Conservation (phyloP, 305 asterid species). For the Solanum aculeatissimum region DNA sequence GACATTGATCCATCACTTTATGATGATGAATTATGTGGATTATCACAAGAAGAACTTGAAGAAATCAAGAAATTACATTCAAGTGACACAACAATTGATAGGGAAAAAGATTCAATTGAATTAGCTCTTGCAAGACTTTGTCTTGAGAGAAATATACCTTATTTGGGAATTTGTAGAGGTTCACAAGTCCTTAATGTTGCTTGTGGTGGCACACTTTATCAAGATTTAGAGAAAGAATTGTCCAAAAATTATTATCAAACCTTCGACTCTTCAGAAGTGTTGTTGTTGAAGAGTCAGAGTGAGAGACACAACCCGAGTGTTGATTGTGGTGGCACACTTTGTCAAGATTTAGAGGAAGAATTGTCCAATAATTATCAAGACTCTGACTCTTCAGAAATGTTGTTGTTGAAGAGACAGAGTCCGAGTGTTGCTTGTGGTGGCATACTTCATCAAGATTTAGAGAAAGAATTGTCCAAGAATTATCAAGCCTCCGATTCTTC, state of each 20-base stretch:
- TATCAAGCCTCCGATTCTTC: neutral
- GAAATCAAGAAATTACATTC: constrained; percentile 51
- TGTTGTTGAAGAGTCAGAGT: neutral
- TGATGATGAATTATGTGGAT: constrained; percentile 27
- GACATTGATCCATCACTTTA: constrained; percentile 31
- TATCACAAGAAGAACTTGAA: constrained; percentile 47
- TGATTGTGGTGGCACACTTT: constrained; percentile 82
- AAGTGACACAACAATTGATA: constrained; percentile 64
- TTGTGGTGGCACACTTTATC: constrained; percentile 73
- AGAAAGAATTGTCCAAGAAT: neutral
- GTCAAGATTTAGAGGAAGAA: constrained; percentile 34
- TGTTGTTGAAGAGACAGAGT: neutral
- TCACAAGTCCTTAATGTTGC: constrained; percentile 82
- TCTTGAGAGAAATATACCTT: constrained; percentile 73
- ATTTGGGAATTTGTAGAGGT: constrained; percentile 73
- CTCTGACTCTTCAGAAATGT: neutral
- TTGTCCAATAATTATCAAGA: neutral
- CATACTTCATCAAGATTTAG: too few species aligned
- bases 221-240: constrained; percentile 52
- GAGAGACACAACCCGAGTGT: too few species aligned
- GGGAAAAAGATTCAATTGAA: constrained; percentile 72
- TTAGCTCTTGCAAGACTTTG: constrained; percentile 67
- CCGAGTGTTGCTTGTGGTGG: too few species aligned
- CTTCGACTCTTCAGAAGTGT: neutral
- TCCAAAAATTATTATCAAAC: constrained; percentile 1